These are phyloP conservation scores for Agroathelia rolfsii DNA, from an alignment of 1,284 basidiomycete species.

Conservation along the genomic window DNA sequence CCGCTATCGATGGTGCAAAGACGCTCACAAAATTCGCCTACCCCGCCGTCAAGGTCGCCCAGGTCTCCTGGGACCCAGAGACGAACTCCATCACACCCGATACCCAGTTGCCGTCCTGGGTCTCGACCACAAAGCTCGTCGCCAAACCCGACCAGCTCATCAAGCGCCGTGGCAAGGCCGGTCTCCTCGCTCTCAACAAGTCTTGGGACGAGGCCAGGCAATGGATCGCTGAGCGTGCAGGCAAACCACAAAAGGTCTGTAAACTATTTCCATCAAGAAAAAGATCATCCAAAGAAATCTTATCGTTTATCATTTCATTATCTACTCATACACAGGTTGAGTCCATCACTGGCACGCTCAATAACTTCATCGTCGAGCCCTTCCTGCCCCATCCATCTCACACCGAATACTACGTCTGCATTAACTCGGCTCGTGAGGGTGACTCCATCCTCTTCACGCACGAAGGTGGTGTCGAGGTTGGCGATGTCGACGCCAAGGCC, in stretches of 20 bases:
- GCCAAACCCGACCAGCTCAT: conserved; percentile 97
- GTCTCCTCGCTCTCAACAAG: conserved; percentile 91
- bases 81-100: conserved; percentile 78
- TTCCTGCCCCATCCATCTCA: conserved; percentile 93
- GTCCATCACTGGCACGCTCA: conserved; percentile 86
- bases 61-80: conserved; percentile 80
- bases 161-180: conserved; percentile 98
- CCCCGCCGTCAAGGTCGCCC: conserved; percentile 65
- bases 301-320: conserved; percentile 1
- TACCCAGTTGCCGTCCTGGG: conserved; percentile 72
- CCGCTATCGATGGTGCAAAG: conserved; percentile 43
- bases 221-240: conserved; percentile 87
- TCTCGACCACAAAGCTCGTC: conserved; percentile 82
- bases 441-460: conserved; percentile 98
- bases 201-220: conserved; percentile 76
- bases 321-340: conserved; percentile 57
- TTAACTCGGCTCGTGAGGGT: conserved; percentile 91
- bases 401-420: conserved; percentile 97
- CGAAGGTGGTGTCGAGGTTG: conserved; percentile 97
- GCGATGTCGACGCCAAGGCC: conserved; percentile 97
- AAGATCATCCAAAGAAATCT: background rate
- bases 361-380: conserved; percentile 97
- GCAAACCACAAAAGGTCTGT: conserved; percentile 92
- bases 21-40: conserved; percentile 56
- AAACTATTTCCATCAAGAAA: background rate